Evolutionary conservation across 2,329 filamentous ascomycete genomes (phyloP), one percentile per base, ranked within the genome.

Genomic region (Plenodomus lindquistii): DNA sequence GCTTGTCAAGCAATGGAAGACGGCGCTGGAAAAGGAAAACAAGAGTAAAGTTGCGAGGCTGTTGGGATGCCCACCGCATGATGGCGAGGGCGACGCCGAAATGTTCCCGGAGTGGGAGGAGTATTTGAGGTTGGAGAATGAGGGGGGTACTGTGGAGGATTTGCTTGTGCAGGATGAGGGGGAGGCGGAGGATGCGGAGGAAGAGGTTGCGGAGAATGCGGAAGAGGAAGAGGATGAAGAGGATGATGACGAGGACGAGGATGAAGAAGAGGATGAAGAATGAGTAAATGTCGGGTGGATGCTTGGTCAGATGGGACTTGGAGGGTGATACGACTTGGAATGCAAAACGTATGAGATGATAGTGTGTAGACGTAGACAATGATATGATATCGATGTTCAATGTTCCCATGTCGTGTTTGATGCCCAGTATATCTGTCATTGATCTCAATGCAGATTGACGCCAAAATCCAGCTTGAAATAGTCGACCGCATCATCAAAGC

Each of bases 81-180:
- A 91, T 50, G 75, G 74, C 2, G 80, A 81, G 51, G 77, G 78
- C 6, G 82, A 85, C 52, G 88, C 88, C 35, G 92, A 96, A 2
- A 81, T 99, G 60, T 99, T 99, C 76, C 93, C 93, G 0, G 91
- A 97, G 66, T 99, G 94, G 94, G 89, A 96, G 4, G 88, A 94
- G 73, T 97, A 90, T 79, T 70, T 97, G 61, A 81, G 82, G 66
- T 70, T 96, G 54, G 94, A 97, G 77, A 83, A 81, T 50, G 86
- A 91, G 62, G 88, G 88, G 2, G 79, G 78, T 3, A 70, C 75
- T 42, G 73, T 74, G 27, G 73, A 73, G 36, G 71, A 71, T 45
- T 53, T 65, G 47, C 44, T 63, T 29, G 50, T 66, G 9, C 67
- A 59, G 22, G 65, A 63, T 7, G 70, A 65, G 18, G 69, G 55